Evolutionary conservation across 1,284 basidiomycete genomes (phyloP).

Genomic region (Cryptococcus jaspeensis): DNA sequence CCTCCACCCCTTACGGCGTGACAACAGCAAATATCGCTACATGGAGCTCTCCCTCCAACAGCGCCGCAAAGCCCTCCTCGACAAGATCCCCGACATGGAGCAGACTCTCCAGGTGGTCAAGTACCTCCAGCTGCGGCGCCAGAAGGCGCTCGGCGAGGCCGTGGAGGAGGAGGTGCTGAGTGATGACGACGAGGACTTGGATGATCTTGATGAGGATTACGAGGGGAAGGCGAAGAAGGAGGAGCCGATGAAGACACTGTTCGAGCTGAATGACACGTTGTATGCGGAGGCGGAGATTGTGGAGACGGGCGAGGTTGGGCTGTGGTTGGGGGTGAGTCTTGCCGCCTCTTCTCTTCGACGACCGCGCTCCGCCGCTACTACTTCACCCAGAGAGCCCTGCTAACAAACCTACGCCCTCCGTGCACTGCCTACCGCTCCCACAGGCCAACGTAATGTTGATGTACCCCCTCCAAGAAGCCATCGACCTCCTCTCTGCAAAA

Average conservation of each 20-base stretch:
- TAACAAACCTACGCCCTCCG: not conserved
- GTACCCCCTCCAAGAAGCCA: conserved; percentile 81
- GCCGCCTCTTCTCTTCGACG: not conserved
- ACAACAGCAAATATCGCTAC: conserved; percentile 95
- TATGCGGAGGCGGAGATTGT: conserved; percentile 87
- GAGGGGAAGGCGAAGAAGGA: conserved; percentile 40
- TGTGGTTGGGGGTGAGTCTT: conserved; percentile 91
- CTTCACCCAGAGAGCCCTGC: not conserved
- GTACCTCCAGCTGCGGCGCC: conserved; percentile 71
- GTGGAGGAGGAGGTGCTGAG: conserved; percentile 48
- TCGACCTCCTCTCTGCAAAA: conserved; percentile 73
- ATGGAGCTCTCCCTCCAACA: conserved; percentile 89
- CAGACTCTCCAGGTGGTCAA: conserved; percentile 90
- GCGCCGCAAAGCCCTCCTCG: conserved; percentile 74
- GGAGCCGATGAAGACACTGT: conserved; percentile 72
- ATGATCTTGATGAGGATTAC: conserved; percentile 56
- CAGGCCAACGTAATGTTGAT: conserved; percentile 96
- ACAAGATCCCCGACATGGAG: conserved; percentile 95
- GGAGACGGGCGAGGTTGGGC: conserved; percentile 81
- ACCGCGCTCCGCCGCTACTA: not conserved
- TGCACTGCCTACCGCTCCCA: not conserved
- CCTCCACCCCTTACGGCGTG: no score
- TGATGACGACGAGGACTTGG: conserved; percentile 45
- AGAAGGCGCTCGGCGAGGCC: conserved; percentile 43
- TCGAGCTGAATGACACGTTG: conserved; percentile 94